phyloP scores from a whole-genome alignment of 257 asterid genomes.

The Scutellaria baicalensis region DNA sequence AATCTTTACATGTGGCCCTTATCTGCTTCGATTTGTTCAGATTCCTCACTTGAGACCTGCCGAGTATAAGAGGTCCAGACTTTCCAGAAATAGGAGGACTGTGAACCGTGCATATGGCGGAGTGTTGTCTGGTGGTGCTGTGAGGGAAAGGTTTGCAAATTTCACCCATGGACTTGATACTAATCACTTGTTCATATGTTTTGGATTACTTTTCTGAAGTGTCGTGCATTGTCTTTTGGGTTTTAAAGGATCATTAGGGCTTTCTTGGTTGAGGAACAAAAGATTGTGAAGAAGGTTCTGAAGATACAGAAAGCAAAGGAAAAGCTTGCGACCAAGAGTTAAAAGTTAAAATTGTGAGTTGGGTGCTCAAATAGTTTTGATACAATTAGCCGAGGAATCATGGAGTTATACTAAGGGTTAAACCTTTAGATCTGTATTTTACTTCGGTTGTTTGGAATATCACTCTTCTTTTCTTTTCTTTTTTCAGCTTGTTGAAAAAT shows the following conservation, averaged over 20 bases:
- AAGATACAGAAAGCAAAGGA: slow-evolving; percentile 53
- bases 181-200: neutral
- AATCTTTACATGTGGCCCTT: neutral
- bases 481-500: slow-evolving; percentile 17
- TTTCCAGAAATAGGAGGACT: slow-evolving; percentile 47
- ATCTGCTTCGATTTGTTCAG: neutral
- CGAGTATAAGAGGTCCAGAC: slow-evolving; percentile 55
- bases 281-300: slow-evolving; percentile 57
- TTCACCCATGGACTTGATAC: neutral
- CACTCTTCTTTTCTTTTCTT: neutral
- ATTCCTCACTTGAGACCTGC: slow-evolving; percentile 62
- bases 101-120: slow-evolving; percentile 61
- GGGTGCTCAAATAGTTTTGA: slow-evolving; percentile 14
- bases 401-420: slow-evolving; percentile 15
- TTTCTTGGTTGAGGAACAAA: slow-evolving; percentile 53
- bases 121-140: slow-evolving; percentile 46
- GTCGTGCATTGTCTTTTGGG: neutral
- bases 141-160: slow-evolving; percentile 41
- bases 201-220: neutral
- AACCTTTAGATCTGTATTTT: slow-evolving; percentile 12
- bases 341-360: neutral
- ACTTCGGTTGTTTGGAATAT: slow-evolving; percentile 7
- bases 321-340: slow-evolving; percentile 40
- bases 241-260: slow-evolving; percentile 43
- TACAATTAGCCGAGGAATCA: slow-evolving; percentile 1